These are phyloP conservation scores for Fomitopsis betulina DNA, from an alignment of 1,284 basidiomycete species.

Conservation along the genomic window DNA sequence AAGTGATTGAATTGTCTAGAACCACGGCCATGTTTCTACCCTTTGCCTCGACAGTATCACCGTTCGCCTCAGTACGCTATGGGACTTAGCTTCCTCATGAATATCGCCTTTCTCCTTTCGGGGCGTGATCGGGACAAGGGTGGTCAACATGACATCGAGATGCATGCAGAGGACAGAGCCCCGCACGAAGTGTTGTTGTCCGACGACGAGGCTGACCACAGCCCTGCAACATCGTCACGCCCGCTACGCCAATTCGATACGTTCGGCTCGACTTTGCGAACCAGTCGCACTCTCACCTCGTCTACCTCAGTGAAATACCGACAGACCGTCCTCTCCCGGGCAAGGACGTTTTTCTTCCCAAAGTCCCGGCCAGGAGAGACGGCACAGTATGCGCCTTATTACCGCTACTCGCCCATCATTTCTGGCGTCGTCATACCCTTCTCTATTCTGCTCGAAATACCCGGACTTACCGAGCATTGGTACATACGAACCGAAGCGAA, in stretches of 20 bases:
- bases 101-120: not conserved
- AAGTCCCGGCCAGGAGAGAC: conserved; percentile 14
- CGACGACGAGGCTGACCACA: not conserved
- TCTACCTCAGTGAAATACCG: not conserved
- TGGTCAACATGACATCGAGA: not conserved
- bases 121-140: not conserved
- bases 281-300: not conserved
- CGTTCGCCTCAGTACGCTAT: not conserved
- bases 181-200: not conserved
- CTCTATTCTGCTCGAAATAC: conserved; percentile 77
- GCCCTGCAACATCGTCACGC: not conserved
- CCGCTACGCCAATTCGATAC: not conserved
- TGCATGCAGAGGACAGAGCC: not conserved
- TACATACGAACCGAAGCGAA: conserved; percentile 54
- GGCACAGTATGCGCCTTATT: conserved; percentile 32
- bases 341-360: conserved; percentile 25
- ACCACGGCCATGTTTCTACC: not conserved
- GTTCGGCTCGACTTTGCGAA: not conserved
- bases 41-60: too few relatives aligned
- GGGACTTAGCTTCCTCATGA: not conserved
- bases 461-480: conserved; percentile 68
- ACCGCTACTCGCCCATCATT: conserved; percentile 60
- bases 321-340: conserved; percentile 12
- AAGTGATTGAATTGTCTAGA: too few relatives aligned
- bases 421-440: conserved; percentile 73